Percentiles rank a stretch among this genome's conserved stretches.
These are phyloP conservation scores for Aspergillus sp. DNA, from an alignment of 2,329 filamentous ascomycete genomes.

Conservation along the genomic window DNA sequence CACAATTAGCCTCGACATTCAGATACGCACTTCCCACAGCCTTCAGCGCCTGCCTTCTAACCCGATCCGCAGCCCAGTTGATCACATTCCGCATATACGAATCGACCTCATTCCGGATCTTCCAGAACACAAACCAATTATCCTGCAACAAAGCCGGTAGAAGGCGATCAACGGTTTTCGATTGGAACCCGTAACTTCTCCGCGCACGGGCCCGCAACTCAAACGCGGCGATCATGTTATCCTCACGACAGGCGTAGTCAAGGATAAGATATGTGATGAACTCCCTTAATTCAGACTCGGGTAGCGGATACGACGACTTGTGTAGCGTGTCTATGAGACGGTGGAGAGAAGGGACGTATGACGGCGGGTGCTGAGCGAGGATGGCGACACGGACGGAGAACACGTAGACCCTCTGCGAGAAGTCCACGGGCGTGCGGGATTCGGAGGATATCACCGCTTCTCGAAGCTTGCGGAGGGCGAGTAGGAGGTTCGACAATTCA, in stretches of 20 bases:
- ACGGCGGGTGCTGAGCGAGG: conserved; percentile 72
- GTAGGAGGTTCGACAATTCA: conserved; percentile 66
- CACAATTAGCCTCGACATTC: conserved; percentile 64
- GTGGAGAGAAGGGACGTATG: conserved; percentile 80
- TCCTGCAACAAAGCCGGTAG: conserved; percentile 68
- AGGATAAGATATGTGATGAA: conserved; percentile 75
- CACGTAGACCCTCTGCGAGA: conserved; percentile 82
- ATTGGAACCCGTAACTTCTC: conserved; percentile 52
- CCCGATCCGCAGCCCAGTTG: conserved; percentile 69
- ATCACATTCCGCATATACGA: conserved; percentile 73
- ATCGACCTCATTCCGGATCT: conserved; percentile 64
- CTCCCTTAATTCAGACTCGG: conserved; percentile 66
- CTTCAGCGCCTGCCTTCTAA: conserved; percentile 73
- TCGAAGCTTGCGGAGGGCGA: conserved; percentile 82
- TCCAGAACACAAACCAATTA: conserved; percentile 75
- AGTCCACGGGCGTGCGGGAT: conserved; percentile 66
- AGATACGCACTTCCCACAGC: conserved; percentile 80
- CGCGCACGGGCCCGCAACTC: conserved; percentile 49
- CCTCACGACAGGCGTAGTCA: conserved; percentile 79
- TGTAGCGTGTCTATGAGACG: conserved; percentile 71
- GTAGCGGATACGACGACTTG: conserved; percentile 56
- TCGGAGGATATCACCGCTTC: conserved; percentile 73
- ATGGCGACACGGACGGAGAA: conserved; percentile 84
- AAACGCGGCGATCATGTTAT: conserved; percentile 67
- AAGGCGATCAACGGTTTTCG: conserved; percentile 61